Evolutionary conservation across 1,284 basidiomycete genomes (phyloP), one percentile per base, ranked within the genome.

Genomic region (Irpex sp.): DNA sequence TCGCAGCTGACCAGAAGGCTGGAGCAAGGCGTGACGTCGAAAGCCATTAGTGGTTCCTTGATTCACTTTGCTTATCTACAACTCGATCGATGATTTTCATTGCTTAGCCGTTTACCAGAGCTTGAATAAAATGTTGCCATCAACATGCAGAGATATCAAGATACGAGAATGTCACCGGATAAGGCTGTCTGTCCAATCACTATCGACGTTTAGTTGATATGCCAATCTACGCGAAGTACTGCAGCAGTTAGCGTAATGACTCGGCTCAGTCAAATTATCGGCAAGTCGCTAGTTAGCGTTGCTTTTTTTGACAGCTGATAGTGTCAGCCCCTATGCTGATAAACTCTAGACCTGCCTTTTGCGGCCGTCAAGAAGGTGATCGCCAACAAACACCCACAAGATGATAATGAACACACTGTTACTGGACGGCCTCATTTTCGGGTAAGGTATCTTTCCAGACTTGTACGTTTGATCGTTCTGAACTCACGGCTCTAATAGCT

Each of bases 1-100:
- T 89, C 1, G 76, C 65, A 57, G 70, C 63, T n/a, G 76, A 74
- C 36, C 65, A 68, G 61, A 64, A 68, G 62, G 43, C 58, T 4
- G 35, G 11, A 7, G 53, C 46, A 60, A 60, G 51, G 13, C 36
- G 37, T 4, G 66, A 68, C 55, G 64, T 50, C n/a, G 67, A 67
- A 57, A 19, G 49, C 19, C 43, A 61, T 15, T 33, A 31, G 35
- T 61, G 56, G 31, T 56, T 26, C 50, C 19, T 53, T 53, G 9
- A 19, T 31, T 53, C 19, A 11, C 31, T 36, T 35, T 15, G 11
- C 19, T 55, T 26, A n/a, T 35, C 15, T 51, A 17, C 9, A 51
- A 15, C 49, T 51, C 9, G 43, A 51, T 51, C 13, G 49, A 19
- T 6, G 49, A 15, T 17, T 51, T 51, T 46, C 15, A 19, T 51